Conservation (phyloP, 768 basidiomycete genomes). For the Mycena haematopus region DNA sequence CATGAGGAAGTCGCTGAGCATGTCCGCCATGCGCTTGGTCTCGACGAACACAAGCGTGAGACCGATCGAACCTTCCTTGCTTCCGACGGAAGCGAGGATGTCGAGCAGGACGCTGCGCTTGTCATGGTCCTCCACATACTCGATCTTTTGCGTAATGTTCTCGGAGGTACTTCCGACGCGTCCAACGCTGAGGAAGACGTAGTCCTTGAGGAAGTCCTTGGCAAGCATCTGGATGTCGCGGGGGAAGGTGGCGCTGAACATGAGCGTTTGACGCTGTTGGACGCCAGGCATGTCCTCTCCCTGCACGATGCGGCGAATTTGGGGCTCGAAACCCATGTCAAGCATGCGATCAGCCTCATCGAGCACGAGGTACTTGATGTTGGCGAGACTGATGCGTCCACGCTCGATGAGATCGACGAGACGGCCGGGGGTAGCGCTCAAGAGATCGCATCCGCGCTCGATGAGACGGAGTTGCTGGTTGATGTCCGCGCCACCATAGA, state of each 20-base stretch:
- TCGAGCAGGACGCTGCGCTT: slow-evolving; percentile 97
- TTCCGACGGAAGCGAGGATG: slow-evolving; percentile 79
- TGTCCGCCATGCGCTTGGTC: slow-evolving; percentile 99
- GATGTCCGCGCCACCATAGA: slow-evolving; percentile 99
- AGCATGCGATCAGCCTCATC: slow-evolving; percentile 99
- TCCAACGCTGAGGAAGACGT: slow-evolving; percentile 98
- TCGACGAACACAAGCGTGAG: slow-evolving; percentile 97
- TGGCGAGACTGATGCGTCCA: slow-evolving; percentile 93
- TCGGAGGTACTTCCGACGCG: slow-evolving; percentile 98
- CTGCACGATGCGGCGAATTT: slow-evolving; percentile 97
- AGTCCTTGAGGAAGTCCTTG: slow-evolving; percentile 96
- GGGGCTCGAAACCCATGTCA: slow-evolving; percentile 99
- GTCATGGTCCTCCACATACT: slow-evolving; percentile 96
- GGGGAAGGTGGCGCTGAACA: slow-evolving; percentile 99
- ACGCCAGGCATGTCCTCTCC: slow-evolving; percentile 98
- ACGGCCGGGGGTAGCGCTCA: slow-evolving; percentile 96
- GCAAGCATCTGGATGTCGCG: slow-evolving; percentile 98
- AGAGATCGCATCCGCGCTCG: slow-evolving; percentile 95
- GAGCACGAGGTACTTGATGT: slow-evolving; percentile 96
- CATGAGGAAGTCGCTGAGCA: slow-evolving; percentile 95
- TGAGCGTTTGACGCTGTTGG: slow-evolving; percentile 92
- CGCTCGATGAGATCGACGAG: slow-evolving; percentile 98
- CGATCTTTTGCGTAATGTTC: slow-evolving; percentile 99
- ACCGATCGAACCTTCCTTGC: slow-evolving; percentile 57
- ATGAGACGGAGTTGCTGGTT: slow-evolving; percentile 91